Evolutionary conservation across 257 asterid species (phyloP).

Genomic region (Lantana camara): DNA sequence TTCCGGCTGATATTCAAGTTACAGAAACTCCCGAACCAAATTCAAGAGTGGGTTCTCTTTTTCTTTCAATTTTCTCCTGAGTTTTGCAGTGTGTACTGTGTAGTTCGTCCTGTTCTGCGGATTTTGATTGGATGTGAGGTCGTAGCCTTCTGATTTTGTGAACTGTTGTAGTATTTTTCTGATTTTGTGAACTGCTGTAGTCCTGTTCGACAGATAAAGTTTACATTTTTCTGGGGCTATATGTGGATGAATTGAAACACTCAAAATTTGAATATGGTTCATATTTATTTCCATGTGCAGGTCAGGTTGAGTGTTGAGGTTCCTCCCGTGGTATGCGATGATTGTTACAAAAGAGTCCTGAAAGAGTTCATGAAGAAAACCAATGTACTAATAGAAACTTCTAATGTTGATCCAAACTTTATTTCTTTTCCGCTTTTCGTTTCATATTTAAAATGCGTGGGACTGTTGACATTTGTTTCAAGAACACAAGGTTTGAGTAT

Average conservation of each 20-base stretch:
- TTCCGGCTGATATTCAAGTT: constrained; percentile 78
- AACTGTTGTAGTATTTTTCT: not conserved
- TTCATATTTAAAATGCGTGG: too few relatives aligned
- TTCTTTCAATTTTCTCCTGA: not conserved
- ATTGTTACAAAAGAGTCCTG: constrained; percentile 65
- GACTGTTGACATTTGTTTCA: not conserved
- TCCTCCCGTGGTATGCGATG: constrained; percentile 81
- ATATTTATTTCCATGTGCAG: constrained; percentile 35
- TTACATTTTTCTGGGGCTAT: not conserved
- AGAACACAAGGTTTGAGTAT: constrained; percentile 8
- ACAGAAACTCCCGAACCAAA: constrained; percentile 71
- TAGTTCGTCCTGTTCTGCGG: too few relatives aligned
- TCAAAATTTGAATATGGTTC: not conserved
- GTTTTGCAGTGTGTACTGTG: constrained; percentile 9
- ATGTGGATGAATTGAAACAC: not conserved
- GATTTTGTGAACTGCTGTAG: too few relatives aligned
- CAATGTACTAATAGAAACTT: constrained; percentile 46
- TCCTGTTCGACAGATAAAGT: not conserved
- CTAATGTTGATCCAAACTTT: constrained; percentile 10
- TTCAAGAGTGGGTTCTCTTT: constrained; percentile 62
- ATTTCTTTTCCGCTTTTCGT: too few relatives aligned
- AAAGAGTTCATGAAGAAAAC: constrained; percentile 67
- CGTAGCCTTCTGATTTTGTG: not conserved
- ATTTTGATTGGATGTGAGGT: constrained; percentile 8
- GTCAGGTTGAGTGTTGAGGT: constrained; percentile 85